These are phyloP conservation scores for Fagopyrum tataricum DNA, from an alignment of 148 eudicot species.

Conservation along the genomic window DNA sequence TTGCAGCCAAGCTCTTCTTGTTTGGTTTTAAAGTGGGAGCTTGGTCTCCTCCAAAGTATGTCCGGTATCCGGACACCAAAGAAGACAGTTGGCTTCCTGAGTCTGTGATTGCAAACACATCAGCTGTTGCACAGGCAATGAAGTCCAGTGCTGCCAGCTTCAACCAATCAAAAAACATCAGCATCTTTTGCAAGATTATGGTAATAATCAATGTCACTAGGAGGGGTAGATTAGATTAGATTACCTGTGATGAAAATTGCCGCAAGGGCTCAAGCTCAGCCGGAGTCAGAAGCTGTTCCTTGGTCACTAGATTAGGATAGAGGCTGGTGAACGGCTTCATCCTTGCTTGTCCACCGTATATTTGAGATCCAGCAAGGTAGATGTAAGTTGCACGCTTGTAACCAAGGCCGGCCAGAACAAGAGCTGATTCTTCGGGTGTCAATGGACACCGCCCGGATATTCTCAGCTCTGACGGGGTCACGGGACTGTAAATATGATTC, in stretches of 20 bases:
- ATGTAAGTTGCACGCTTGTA: constrained; percentile 51
- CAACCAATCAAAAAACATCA: constrained; percentile 11
- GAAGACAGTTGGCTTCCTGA: constrained; percentile 94
- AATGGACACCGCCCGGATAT: constrained; percentile 74
- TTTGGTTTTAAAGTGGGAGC: constrained; percentile 81
- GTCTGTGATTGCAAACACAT: constrained; percentile 91
- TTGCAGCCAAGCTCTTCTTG: constrained; percentile 78
- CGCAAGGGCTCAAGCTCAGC: constrained; percentile 68
- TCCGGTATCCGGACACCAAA: constrained; percentile 70
- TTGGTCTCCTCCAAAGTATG: constrained; percentile 68
- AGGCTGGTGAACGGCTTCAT: constrained; percentile 60
- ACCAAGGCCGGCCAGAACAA: constrained; percentile 76
- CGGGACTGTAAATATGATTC: constrained; percentile 31
- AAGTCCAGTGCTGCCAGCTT: constrained; percentile 91
- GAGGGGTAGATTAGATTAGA: neutral
- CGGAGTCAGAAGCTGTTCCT: constrained; percentile 72
- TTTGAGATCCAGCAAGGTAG: constrained; percentile 79
- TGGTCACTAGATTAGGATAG: constrained; percentile 73
- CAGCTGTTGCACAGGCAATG: constrained; percentile 83
- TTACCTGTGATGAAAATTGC: constrained; percentile 86
- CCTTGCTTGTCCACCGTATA: constrained; percentile 70
- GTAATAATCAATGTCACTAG: no score
- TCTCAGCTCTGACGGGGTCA: constrained; percentile 59
- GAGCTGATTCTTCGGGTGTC: constrained; percentile 94
- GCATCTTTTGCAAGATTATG: no score